These are phyloP conservation scores for Casuarina equisetifolia DNA, from an alignment of 306 rosid genomes.

Conservation along the genomic window DNA sequence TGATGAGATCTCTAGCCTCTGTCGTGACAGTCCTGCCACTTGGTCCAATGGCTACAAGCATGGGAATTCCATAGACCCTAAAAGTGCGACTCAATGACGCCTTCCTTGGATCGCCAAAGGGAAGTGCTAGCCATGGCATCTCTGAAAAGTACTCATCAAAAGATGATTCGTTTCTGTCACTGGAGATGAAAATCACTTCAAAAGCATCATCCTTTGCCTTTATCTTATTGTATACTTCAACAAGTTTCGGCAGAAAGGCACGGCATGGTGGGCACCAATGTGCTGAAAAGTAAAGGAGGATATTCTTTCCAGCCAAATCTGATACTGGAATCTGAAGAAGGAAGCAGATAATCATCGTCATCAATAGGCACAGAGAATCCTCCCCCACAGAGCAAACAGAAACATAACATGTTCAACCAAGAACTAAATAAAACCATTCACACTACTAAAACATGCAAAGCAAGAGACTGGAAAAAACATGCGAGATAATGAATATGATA, in stretches of 20 bases:
- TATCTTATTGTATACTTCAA: conserved; percentile 56
- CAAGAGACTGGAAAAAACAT: neutral
- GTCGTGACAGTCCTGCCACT: conserved; percentile 62
- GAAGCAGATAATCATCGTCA: neutral
- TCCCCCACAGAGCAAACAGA: neutral
- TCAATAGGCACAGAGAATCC: neutral
- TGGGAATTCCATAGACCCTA: conserved; percentile 64
- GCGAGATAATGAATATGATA: neutral
- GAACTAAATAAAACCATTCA: neutral
- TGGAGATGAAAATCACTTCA: conserved; percentile 72
- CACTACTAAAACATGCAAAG: neutral
- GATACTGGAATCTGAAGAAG: conserved; percentile 58
- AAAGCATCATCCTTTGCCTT: conserved; percentile 57
- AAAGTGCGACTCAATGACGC: conserved; percentile 49
- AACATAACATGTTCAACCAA: neutral
- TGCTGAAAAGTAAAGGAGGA: conserved; percentile 85
- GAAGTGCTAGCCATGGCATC: conserved; percentile 92
- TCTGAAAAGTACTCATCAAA: conserved; percentile 57
- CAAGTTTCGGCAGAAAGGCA: conserved; percentile 69
- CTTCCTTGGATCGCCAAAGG: conserved; percentile 73
- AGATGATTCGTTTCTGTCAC: conserved; percentile 61
- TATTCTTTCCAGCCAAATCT: conserved; percentile 60
- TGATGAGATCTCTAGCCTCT: conserved; percentile 49
- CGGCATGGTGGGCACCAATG: conserved; percentile 85
- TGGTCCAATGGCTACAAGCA: conserved; percentile 58